Evolutionary conservation across 108 stramenopile species (phyloP).

Genomic region (Nitzschia putrida): DNA sequence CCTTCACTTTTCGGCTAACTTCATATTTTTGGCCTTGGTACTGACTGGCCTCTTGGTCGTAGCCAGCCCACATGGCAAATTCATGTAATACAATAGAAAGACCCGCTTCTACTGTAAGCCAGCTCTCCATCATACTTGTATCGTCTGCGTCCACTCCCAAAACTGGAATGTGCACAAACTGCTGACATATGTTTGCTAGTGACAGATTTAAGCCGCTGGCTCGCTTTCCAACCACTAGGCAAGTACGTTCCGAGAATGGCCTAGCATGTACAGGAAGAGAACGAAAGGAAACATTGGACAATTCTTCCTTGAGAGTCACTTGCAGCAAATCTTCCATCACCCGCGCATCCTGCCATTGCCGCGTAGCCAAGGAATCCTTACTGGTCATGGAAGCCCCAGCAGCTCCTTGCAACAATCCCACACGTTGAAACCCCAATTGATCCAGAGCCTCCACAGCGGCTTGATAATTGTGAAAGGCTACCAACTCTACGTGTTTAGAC

Average conservation of each 20-base stretch:
- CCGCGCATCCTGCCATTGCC: neutral
- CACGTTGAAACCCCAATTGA: conserved; percentile 10
- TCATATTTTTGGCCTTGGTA: conserved; percentile 61
- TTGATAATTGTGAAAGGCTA: conserved; percentile 65
- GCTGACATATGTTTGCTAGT: conserved; percentile 60
- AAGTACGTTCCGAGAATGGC: conserved; percentile 11
- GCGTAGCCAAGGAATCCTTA: neutral
- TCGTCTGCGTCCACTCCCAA: conserved; percentile 20
- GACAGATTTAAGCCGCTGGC: conserved; percentile 52
- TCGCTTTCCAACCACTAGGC: conserved; percentile 34
- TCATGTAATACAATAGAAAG: conserved; percentile 78
- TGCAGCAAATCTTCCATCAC: neutral
- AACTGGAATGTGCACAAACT: conserved; percentile 80
- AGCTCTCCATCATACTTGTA: conserved; percentile 5
- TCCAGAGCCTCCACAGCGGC: conserved; percentile 40
- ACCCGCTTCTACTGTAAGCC: conserved; percentile 62
- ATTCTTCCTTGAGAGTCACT: neutral
- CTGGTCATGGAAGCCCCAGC: conserved; percentile 18
- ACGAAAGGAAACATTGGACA: conserved; percentile 6
- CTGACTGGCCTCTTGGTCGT: conserved; percentile 21
- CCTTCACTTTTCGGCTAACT: conserved; percentile 29
- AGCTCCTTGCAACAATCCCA: conserved; percentile 22
- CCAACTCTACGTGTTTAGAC: conserved; percentile 63
- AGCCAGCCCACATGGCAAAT: conserved; percentile 59
- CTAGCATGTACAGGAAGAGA: conserved; percentile 25